These are phyloP conservation scores for Pleurotus ostreatus DNA, from an alignment of 768 basidiomycete genomes.

Conservation along the genomic window DNA sequence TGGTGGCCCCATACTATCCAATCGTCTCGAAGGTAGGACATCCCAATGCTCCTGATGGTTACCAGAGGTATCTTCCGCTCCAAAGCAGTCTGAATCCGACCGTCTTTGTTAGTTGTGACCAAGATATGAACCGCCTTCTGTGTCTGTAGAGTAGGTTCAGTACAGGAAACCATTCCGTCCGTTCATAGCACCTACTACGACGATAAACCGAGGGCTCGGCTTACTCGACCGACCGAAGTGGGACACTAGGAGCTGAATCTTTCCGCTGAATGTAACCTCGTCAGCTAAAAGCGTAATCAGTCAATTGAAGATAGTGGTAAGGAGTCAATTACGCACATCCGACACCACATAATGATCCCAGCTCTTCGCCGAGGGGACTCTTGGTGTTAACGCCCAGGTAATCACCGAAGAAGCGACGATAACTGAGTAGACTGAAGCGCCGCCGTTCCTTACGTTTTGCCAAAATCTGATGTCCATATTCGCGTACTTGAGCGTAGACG, in stretches of 20 bases:
- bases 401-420: slow-evolving; percentile 93
- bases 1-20: slow-evolving; percentile 66
- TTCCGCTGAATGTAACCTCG: slow-evolving; percentile 77
- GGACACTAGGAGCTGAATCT: slow-evolving; percentile 78
- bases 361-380: slow-evolving; percentile 70
- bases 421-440: slow-evolving; percentile 89
- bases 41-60: slow-evolving; percentile 79
- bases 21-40: slow-evolving; percentile 91
- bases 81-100: slow-evolving; percentile 48
- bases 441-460: slow-evolving; percentile 91
- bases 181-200: slow-evolving; percentile 62
- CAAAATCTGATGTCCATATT: slow-evolving; percentile 91
- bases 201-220: slow-evolving; percentile 83
- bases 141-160: slow-evolving; percentile 44
- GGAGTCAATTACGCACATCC: slow-evolving; percentile 46
- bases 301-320: neutral
- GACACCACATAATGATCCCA: slow-evolving; percentile 69
- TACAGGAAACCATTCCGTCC: neutral
- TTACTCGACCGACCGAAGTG: slow-evolving; percentile 86
- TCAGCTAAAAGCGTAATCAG: slow-evolving; percentile 48
- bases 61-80: slow-evolving; percentile 90
- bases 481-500: slow-evolving; percentile 85
- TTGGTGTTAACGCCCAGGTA: slow-evolving; percentile 89
- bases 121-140: slow-evolving; percentile 82
- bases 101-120: slow-evolving; percentile 58